Conservation (phyloP, 1,284 basidiomycete genomes). For the Meripilus lineatus region DNA sequence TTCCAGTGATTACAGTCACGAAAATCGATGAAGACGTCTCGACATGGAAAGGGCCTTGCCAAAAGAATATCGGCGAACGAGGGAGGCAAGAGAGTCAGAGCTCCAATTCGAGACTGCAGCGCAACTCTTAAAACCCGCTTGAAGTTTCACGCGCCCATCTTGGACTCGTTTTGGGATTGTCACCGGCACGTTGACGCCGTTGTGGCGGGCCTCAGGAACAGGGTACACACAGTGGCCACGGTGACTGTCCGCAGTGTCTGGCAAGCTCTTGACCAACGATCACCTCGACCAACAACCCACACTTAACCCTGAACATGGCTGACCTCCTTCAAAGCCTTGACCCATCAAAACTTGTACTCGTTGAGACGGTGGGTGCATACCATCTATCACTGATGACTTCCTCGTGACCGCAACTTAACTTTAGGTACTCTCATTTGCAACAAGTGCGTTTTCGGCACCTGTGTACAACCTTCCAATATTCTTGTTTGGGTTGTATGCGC, state of each 20-base stretch:
- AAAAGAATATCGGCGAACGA: no score
- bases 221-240: background rate
- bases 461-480: constrained; percentile 71
- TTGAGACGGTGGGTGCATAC: constrained; percentile 58
- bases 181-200: background rate
- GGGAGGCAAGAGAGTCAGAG: no score
- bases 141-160: no score
- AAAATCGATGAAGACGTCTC: no score
- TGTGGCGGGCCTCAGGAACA: background rate
- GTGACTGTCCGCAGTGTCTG: background rate
- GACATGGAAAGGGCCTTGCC: no score
- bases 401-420: no score
- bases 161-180: no score
- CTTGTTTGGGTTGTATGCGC: constrained; percentile 67
- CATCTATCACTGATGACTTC: no score
- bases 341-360: constrained; percentile 61
- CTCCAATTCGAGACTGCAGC: no score
- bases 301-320: constrained; percentile 35
- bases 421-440: constrained; percentile 53
- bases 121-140: no score
- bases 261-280: background rate
- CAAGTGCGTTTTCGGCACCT: constrained; percentile 55
- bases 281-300: background rate
- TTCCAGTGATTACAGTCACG: no score
- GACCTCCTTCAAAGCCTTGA: constrained; percentile 71